A percentile compares a stretch with the other conserved stretches of the same genome.
Conservation (phyloP, 2,329 filamentous ascomycete species). For the Trichoderma sp. region DNA sequence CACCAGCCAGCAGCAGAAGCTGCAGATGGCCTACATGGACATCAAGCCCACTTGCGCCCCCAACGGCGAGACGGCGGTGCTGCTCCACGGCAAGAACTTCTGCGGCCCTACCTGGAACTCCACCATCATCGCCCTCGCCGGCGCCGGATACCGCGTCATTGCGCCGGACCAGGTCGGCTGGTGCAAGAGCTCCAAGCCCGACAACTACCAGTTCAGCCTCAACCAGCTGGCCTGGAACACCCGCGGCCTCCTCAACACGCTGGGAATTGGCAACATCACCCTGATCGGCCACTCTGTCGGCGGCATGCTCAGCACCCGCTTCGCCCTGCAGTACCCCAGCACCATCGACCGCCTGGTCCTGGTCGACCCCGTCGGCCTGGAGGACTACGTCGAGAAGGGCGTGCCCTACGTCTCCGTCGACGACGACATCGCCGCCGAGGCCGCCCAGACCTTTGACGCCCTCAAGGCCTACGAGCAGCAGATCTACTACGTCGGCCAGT, state of each 20-base stretch:
- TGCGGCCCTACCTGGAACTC: constrained; percentile 52
- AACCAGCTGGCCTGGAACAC: constrained; percentile 53
- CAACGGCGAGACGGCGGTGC: constrained; percentile 44
- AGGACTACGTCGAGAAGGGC: constrained; percentile 51
- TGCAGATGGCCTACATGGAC: constrained; percentile 59
- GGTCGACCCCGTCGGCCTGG: constrained; percentile 52
- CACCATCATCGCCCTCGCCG: constrained; percentile 43
- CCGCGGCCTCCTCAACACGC: constrained; percentile 43
- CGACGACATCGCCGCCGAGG: constrained; percentile 37
- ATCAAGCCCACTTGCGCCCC: constrained; percentile 37
- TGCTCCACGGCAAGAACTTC: constrained; percentile 58
- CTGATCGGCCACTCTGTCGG: constrained; percentile 56
- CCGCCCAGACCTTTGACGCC: constrained; percentile 41
- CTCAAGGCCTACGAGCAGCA: constrained; percentile 48
- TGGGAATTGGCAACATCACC: constrained; percentile 44
- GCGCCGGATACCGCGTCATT: constrained; percentile 50
- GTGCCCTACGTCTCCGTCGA: constrained; percentile 48
- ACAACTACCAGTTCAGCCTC: constrained; percentile 51
- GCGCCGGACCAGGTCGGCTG: constrained; percentile 56
- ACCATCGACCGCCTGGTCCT: constrained; percentile 45
- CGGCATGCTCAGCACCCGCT: constrained; percentile 53
- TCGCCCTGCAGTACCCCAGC: constrained; percentile 49
- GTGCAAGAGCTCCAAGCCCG: constrained; percentile 55
- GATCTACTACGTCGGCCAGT: constrained; percentile 49
- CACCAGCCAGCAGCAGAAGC: constrained; percentile 44